Evolutionary conservation across 352 stramenopile species (phyloP).

Genomic region (Phytophthora foliorum): DNA sequence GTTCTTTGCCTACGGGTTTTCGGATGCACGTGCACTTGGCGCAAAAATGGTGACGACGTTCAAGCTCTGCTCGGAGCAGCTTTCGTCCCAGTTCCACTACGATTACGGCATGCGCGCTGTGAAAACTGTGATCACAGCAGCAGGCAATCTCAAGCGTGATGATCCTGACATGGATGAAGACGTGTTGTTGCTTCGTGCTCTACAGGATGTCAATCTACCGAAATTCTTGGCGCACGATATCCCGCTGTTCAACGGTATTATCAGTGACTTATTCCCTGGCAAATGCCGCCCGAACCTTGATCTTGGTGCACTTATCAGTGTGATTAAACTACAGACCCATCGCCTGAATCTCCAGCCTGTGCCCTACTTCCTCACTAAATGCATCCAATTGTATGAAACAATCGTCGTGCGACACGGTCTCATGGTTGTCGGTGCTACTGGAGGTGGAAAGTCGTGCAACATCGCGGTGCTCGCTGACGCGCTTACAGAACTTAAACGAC

Average conservation of each 20-base stretch:
- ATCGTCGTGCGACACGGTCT: constrained; percentile 96
- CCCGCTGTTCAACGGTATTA: constrained; percentile 96
- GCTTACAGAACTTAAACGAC: constrained; percentile 87
- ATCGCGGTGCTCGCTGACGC: constrained; percentile 93
- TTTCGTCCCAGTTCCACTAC: constrained; percentile 92
- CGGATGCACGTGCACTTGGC: constrained; percentile 48
- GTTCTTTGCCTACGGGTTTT: constrained; percentile 91
- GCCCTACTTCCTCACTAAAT: constrained; percentile 95
- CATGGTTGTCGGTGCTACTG: constrained; percentile 95
- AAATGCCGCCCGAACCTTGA: constrained; percentile 92
- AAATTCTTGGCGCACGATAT: constrained; percentile 97
- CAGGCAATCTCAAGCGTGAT: constrained; percentile 92
- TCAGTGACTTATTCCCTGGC: constrained; percentile 95
- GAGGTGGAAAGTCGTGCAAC: constrained; percentile 92
- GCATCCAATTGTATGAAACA: constrained; percentile 96
- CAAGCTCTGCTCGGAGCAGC: constrained; percentile 91
- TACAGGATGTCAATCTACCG: constrained; percentile 96
- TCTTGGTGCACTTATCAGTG: constrained; percentile 84
- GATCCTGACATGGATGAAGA: constrained; percentile 95
- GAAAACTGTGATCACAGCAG: constrained; percentile 91
- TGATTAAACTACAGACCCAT: constrained; percentile 91
- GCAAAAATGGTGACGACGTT: constrained; percentile 93
- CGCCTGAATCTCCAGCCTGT: constrained; percentile 88
- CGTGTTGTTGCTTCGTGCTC: constrained; percentile 91
- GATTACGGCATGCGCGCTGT: constrained; percentile 93